phyloP scores from a whole-genome alignment of 768 basidiomycete species.

The Lactifluus piperatus region DNA sequence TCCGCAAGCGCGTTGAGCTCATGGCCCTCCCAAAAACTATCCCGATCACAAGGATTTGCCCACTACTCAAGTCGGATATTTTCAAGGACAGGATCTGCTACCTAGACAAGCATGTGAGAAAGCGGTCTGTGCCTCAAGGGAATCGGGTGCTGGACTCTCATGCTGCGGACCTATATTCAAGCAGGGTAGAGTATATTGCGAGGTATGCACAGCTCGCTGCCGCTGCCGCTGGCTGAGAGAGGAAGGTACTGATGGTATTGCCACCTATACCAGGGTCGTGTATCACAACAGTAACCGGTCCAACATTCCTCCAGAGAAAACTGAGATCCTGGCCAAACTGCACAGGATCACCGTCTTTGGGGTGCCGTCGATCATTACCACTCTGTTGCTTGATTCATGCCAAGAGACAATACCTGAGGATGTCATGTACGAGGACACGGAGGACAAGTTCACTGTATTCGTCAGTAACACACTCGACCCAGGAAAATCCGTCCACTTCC shows the following conservation, averaged over 20 bases:
- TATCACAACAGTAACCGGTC: too few species aligned
- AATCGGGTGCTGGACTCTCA: neutral
- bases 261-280: too few species aligned
- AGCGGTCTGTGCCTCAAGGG: conserved; percentile 3
- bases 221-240: neutral
- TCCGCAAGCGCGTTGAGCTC: conserved; percentile 9
- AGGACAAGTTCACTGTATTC: too few species aligned
- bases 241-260: neutral
- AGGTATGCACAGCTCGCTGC: neutral
- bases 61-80: conserved; percentile 15
- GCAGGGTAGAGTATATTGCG: conserved; percentile 9
- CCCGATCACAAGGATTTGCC: neutral
- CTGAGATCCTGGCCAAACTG: too few species aligned
- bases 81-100: conserved; percentile 9
- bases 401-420: too few species aligned
- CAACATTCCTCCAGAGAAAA: too few species aligned
- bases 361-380: too few species aligned
- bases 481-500: neutral
- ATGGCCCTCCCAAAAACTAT: conserved; percentile 7
- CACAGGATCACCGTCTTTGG: too few species aligned
- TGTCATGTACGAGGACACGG: too few species aligned
- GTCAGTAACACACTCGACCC: neutral
- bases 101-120: neutral
- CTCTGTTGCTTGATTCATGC: too few species aligned
- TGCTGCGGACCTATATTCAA: conserved; percentile 12